Evolutionary conservation across 2,329 filamentous ascomycete genomes (phyloP), one percentile per base, ranked within the genome.

Genomic region (Stemphylium vesicarium): DNA sequence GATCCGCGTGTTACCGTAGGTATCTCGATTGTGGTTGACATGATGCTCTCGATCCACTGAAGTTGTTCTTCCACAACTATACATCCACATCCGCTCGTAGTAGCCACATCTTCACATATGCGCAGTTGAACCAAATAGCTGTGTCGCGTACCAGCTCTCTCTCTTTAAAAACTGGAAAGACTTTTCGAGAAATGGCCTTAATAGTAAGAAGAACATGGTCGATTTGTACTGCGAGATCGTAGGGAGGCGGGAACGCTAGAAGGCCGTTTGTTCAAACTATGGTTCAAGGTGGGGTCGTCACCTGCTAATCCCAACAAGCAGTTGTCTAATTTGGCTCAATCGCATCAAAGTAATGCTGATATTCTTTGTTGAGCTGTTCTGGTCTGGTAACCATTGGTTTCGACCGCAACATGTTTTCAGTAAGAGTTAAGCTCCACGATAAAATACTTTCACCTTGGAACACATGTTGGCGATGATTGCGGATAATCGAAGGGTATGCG

Each of bases 11-110:
- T 37, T 13, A 6, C 31, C 40, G 31, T 38, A 33, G 12, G 32
- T 26, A 39, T 24, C 18, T 12, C 24, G 16, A 11, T 18, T 35
- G 33, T 56, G 56, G 56, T 53, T 40, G 49, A 18, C 20, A 57
- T 57, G 49, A 53, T 59, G 48, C 39, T 15, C 49, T 31, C 20
- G 39, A 32, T 18, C 46, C 46, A 44, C 32, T 37, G 33, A 31
- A 15, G 13, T 24, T 11, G 37, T 12, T 35, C 9, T 12, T 38
- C 24, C 12, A 31, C 44, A 35, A 37, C 12, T 9, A 15, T 32
- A n/a, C 4, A n/a, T 31, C 16, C 10, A 31, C 2, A 26, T 18
- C 20, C 9, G 18, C 15, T 18, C 9, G 15, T 18, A 20, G 15
- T 18, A 20, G 36, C 18, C 37, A 37, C 18, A 12, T 24, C 39